Evolutionary conservation across 257 asterid genomes (phyloP), one percentile per base, ranked within the genome.

Genomic region (Jacaranda mimosifolia): DNA sequence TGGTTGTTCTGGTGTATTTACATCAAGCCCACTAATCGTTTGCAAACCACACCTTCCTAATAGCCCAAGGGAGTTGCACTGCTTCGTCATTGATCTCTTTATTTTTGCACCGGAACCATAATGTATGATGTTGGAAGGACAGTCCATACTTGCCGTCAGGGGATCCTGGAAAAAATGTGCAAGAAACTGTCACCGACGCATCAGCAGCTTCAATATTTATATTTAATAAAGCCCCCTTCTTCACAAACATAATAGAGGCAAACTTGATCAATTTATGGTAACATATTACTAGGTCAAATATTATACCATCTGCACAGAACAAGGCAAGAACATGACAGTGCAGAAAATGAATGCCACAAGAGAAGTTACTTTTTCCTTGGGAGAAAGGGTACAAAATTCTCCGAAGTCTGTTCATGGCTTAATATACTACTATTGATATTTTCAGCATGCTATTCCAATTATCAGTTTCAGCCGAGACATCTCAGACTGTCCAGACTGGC

Each of bases 101-200:
- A 94, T 87, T 86, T 94, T 94, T 51, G 87, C 97, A 60, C 99
- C 99, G 75, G 96, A 90, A 72, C 93, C 87, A 81, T 80, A 74
- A 35, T 65, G 77, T 72, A 57, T 76, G 68, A 76, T 80, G 46
- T 75, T 78, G 42, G 87, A 80, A 80, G 76, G 84, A 82, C 77
- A 77, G 79, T 86, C 86, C 18, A 72, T 63, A 68, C 45, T 76
- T 53, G 85, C 79, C 26, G 82, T 63, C 82, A 84, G 68, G 11
- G 90, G 79, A 81, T 93, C 98, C 99, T 92, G 77, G 55, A 72
- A 77, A 55, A 72, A 55, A 52, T 13, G 68, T 19, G 52, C 51
- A 84, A 39, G 67, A 76, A 39, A 71, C 53, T 42, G 39, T 45
- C 66, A 42, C 45, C 21, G 43, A 79, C 64, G 36, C 62, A 56